Evolutionary conservation across 1,284 basidiomycete species (phyloP).

Genomic region (Fomitopsis schrenkii): DNA sequence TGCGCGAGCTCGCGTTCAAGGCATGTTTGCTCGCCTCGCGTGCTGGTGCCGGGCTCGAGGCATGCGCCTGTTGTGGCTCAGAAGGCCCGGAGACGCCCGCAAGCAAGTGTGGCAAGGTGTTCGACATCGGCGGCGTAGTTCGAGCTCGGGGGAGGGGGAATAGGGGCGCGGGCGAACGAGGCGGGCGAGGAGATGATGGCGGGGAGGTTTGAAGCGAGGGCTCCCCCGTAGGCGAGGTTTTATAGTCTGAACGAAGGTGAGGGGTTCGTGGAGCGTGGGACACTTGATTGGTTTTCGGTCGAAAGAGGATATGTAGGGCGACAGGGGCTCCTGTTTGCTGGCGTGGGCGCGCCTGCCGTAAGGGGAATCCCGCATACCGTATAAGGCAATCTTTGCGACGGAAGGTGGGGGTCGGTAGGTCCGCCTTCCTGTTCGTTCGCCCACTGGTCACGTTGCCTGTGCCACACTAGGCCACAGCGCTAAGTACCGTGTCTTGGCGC

Average conservation of each 20-base stretch:
- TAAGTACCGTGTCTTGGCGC: too few species aligned
- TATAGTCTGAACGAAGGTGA: background rate
- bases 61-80: conserved; percentile 17
- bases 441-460: too few species aligned
- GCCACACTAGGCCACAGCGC: too few species aligned
- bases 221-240: background rate
- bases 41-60: background rate
- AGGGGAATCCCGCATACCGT: background rate
- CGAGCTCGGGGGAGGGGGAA: background rate
- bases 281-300: conserved; percentile 8
- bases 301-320: conserved; percentile 13
- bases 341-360: conserved; percentile 9
- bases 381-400: background rate
- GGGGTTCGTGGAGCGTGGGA: background rate
- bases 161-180: background rate
- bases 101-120: conserved; percentile 2
- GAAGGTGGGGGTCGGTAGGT: too few species aligned
- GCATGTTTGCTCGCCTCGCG: background rate
- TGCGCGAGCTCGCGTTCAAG: conserved; percentile 9
- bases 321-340: conserved; percentile 15
- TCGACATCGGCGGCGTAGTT: background rate
- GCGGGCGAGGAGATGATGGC: background rate
- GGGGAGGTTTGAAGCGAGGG: background rate
- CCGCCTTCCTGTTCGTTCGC: too few species aligned
- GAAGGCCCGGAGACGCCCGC: conserved; percentile 14